Base-by-base conservation (phyloP, 345 rosid species). In the Cochlearia excelsa region DNA sequence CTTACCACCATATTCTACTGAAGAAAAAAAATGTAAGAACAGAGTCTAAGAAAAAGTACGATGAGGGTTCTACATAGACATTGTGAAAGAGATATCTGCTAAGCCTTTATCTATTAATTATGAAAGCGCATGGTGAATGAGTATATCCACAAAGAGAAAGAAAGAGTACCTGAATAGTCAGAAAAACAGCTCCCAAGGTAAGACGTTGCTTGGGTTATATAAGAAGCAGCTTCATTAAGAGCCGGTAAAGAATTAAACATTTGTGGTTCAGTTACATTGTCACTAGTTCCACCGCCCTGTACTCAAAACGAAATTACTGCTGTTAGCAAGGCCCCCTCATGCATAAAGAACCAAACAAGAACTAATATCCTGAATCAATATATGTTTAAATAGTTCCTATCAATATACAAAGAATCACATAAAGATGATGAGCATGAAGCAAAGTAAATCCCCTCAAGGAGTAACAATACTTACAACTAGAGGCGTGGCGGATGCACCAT, bases 201-300 rank as follows among this genome's bases (percentile, higher is more conserved):
- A n/a, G 80, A 72, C 16, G 86, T 79, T 46, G 90, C 80, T 68
- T 84, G 84, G 52, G 75, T 70, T 65, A 84, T 47, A 68, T 75
- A 79, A 63, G 80, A 67, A 56, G 86, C 71, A 63, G 86, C 84
- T 47, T 79, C 86, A 65, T 68, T 74, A 34, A 79, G 81, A 53
- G 75, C 74, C 50, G 84, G 84, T 30, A 81, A 58, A 35, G 80
- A 75, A 11, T 75, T 59, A 67, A 74, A 79, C 6, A 72, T 44
- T 66, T 75, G 80, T 55, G 89, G 79, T 56, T 66, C 31, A 41
- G 54, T 43, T 7, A 48, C 59, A 45, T 62, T 78, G 61, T 64
- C 62, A 26, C 62, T 45, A 42, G 57, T 34, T 57, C 46, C 65
- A 59, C 61, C 74, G 7, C 66, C 70, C 60, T 66, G 73, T 29